Conservation (phyloP, 2,329 filamentous ascomycete genomes). For the Falciphora oryzae region DNA sequence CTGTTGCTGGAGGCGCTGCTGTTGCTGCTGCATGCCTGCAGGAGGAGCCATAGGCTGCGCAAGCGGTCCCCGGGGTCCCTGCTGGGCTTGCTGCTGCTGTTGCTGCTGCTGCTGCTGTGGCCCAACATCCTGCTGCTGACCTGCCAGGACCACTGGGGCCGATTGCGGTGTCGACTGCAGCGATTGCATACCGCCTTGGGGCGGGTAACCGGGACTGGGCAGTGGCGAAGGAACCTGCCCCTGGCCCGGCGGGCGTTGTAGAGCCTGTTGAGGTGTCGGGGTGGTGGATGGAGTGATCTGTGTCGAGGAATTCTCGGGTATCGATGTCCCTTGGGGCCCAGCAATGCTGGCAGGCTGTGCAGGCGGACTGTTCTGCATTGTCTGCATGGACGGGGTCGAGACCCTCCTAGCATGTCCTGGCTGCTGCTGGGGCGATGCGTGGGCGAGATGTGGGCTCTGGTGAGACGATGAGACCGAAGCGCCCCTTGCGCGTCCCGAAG, state of each 20-base stretch:
- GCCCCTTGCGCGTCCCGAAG: background rate
- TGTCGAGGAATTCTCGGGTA: background rate
- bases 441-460: constrained; percentile 10
- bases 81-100: background rate
- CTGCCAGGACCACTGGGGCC: background rate
- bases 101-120: background rate
- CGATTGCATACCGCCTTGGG: background rate
- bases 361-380: constrained; percentile 3
- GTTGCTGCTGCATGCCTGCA: constrained; percentile 5
- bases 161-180: background rate
- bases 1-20: constrained; percentile 4
- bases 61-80: background rate
- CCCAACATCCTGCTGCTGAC: background rate
- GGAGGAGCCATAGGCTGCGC: background rate
- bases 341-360: background rate
- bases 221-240: constrained; percentile 3
- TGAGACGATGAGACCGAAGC: constrained; percentile 7
- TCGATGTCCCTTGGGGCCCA: background rate
- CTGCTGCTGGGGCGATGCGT: constrained; percentile 1
- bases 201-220: constrained; percentile 2
- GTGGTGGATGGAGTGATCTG: constrained; percentile 3
- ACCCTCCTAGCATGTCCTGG: constrained; percentile 4
- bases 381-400: constrained; percentile 6
- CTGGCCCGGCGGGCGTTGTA: background rate
- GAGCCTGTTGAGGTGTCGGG: background rate